Evolutionary conservation across 306 rosid genomes (phyloP).

Genomic region (Trifolium subterraneum): DNA sequence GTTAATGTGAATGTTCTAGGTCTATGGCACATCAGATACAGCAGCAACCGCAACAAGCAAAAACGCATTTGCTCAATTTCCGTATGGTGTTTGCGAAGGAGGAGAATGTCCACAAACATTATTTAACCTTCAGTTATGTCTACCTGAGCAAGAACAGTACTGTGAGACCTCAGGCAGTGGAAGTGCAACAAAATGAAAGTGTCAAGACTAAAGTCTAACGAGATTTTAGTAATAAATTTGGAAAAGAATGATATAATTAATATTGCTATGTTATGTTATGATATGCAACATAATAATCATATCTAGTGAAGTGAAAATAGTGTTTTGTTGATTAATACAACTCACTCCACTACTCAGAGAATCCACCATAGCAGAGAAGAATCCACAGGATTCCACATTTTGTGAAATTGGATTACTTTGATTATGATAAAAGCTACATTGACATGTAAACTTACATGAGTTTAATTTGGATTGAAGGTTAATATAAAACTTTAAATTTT

Average conservation of each 20-base stretch:
- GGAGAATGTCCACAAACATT: conserved; percentile 47
- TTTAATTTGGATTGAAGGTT: neutral
- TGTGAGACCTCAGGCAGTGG: conserved; percentile 49
- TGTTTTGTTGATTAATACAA: neutral
- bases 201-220: neutral
- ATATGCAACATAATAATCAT: conserved; percentile 35
- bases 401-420: conserved; percentile 29
- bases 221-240: conserved; percentile 25
- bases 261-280: conserved; percentile 7
- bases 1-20: conserved; percentile 46
- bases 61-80: conserved; percentile 46
- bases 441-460: conserved; percentile 20
- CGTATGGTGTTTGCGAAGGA: conserved; percentile 41
- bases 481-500: no score
- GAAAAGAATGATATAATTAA: conserved; percentile 9
- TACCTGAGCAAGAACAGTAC: conserved; percentile 49
- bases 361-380: conserved; percentile 7
- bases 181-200: conserved; percentile 42
- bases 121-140: conserved; percentile 61
- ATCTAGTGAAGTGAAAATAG: conserved; percentile 30
- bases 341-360: conserved; percentile 28
- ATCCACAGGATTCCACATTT: conserved; percentile 29
- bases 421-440: conserved; percentile 25
- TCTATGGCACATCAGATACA: conserved; percentile 43
- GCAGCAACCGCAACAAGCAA: conserved; percentile 40